Evolutionary conservation across 2,329 filamentous ascomycete species (phyloP), one percentile per base, ranked within the genome.

Genomic region (Stachybotrys elegans): DNA sequence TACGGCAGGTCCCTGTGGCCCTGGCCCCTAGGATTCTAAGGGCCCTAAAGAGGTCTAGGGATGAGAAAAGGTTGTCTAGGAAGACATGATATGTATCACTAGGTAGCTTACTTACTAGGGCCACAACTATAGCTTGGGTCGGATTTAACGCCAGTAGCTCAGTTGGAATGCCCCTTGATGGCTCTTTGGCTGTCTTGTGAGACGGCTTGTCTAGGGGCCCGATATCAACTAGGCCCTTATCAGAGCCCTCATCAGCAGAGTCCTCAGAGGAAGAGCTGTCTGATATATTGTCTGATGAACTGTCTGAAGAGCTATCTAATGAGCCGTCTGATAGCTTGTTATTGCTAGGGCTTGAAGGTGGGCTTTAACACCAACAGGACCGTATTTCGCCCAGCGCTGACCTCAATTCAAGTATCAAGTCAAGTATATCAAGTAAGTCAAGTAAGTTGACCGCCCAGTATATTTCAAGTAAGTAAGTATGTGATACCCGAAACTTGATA

Each of bases 1-100:
- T 32, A 17, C 46, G 46, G 35, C 35, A 44, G 25, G 38, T 53
- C 40, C 51, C 46, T 46, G 42, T 51, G 17, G 47, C 47, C 1
- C 43, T 31, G 4, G 14, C 6, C 12, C 44, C 40, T 31, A 12
- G 12, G 7, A 46, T n/a, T 16, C 42, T 36, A 35, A 53, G 43
- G 3, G 13, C 21, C 9, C 34, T 14, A 29, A 49, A 46, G 36
- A 48, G 48, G 22, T 45, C 6, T 13, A 17, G 36, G 1, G 37
- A 42, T 0, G 42, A 49, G 31, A 51, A 51, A 19, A 52, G 46
- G 43, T 48, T 51, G 45, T 51, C 38, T 20, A 45, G 16, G 16
- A 51, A 48, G 44, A 50, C 43, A 35, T 50, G 38, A 36, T 51
- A 48, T 41, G 13, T 51, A n/a, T 29, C 21, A 21, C 31, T 41